A percentile compares a stretch with the other conserved stretches of the same genome.
Evolutionary conservation across 2,329 filamentous ascomycete genomes (phyloP).

Genomic region (Clonostachys chloroleuca): DNA sequence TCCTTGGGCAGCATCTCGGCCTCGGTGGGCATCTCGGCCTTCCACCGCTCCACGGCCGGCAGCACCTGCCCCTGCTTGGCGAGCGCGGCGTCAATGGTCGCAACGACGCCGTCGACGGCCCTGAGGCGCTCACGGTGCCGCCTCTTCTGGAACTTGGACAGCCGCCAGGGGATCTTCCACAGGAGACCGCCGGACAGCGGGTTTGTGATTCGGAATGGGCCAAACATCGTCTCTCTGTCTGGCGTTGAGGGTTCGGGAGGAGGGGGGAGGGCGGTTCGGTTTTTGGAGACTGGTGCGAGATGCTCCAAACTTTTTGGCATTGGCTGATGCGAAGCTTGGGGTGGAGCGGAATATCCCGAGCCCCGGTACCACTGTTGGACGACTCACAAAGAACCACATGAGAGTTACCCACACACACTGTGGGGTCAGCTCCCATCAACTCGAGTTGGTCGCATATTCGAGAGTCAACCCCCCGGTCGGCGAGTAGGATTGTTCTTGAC

Average conservation of each 20-base stretch:
- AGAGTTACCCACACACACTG: too few relatives aligned
- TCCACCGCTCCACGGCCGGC: slow-evolving; percentile 85
- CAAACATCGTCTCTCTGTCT: slow-evolving; percentile 61
- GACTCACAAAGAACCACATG: too few relatives aligned
- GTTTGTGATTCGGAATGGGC: slow-evolving; percentile 75
- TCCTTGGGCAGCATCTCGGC: slow-evolving; percentile 92
- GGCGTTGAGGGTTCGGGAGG: too few relatives aligned
- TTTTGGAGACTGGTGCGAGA: neutral
- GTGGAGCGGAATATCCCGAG: slow-evolving; percentile 20
- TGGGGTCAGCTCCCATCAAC: too few relatives aligned
- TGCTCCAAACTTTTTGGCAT: neutral
- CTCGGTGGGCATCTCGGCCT: slow-evolving; percentile 92
- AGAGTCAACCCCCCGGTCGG: too few relatives aligned
- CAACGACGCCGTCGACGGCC: slow-evolving; percentile 82
- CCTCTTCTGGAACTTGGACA: slow-evolving; percentile 86
- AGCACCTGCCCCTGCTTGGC: slow-evolving; percentile 66
- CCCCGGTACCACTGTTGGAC: slow-evolving; percentile 5
- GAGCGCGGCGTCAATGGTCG: slow-evolving; percentile 75
- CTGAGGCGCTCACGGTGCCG: slow-evolving; percentile 80
- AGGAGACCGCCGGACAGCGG: slow-evolving; percentile 75
- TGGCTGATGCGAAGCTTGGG: neutral
- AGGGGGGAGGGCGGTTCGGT: neutral
- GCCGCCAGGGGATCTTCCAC: slow-evolving; percentile 97
- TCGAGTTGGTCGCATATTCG: too few relatives aligned
- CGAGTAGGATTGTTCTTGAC: too few relatives aligned